Evolutionary conservation across 192 early-diverging fungal species (phyloP).

Genomic region (Thamnidium elegans): DNA sequence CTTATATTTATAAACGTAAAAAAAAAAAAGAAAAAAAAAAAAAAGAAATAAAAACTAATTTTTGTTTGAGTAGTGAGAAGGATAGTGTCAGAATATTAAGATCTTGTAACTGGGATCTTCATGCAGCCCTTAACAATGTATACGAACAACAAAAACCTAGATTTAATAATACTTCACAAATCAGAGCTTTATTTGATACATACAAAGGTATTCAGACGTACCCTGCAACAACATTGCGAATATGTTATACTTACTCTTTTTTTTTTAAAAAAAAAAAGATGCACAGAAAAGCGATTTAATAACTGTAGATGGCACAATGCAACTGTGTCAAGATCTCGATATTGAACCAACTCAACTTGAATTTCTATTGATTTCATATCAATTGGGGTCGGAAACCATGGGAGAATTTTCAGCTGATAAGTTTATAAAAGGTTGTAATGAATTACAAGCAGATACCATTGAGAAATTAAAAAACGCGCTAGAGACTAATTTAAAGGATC

Average conservation of each 20-base stretch:
- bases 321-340: constrained; percentile 64
- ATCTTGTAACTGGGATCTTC: constrained; percentile 64
- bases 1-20: not conserved
- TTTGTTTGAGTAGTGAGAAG: constrained; percentile 48
- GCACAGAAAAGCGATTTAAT: constrained; percentile 63
- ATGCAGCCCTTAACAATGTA: constrained; percentile 61
- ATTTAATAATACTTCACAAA: not conserved
- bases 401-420: constrained; percentile 67
- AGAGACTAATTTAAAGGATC: constrained; percentile 41
- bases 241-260: not conserved
- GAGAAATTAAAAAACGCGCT: constrained; percentile 60
- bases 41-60: not conserved
- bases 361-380: constrained; percentile 66
- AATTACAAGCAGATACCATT: constrained; percentile 64
- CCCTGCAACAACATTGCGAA: too few relatives aligned
- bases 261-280: not conserved
- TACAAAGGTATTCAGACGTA: constrained; percentile 60
- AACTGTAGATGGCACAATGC: constrained; percentile 67
- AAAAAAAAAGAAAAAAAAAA: too few relatives aligned
- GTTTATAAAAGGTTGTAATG: constrained; percentile 74
- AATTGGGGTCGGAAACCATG: constrained; percentile 68
- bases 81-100: constrained; percentile 51
- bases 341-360: constrained; percentile 75
- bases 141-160: constrained; percentile 39
- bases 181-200: constrained; percentile 63